Evolutionary conservation across 2,329 filamentous ascomycete species (phyloP), one percentile per base, ranked within the genome.

Genomic region (Colletotrichum lini): DNA sequence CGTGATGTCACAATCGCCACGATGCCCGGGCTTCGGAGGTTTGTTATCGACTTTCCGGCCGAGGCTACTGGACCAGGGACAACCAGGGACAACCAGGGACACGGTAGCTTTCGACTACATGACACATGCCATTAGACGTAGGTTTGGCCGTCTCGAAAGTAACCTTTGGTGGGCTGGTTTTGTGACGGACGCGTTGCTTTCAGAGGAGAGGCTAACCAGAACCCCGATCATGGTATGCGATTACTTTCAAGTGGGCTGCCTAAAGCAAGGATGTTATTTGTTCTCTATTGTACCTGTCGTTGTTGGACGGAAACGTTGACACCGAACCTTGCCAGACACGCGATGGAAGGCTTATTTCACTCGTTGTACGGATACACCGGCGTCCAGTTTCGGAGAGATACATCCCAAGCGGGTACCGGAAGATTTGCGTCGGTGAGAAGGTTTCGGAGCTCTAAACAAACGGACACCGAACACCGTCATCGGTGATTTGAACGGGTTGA

Each of bases 281-380:
- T 30, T 18, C 21, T 35, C 10, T 18, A 40, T 4, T 4, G 26
- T 26, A 26, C 26, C 26, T 26, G 26, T 26, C 26, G 40, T 49
- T 30, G 58, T 40, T 16, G 26, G 58, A 64, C 56, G 53, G 65
- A 45, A 54, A 72, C 53, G 53, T 59, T 45, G 65, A 54, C 47
- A 47, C 53, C 58, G 30, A 69, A 68, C 65, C 53, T 59, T 63
- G 59, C 53, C 49, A 59, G 66, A 56, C 52, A 59, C 53, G 53
- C 52, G 61, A 63, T 59, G 15, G 30, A 63, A 53, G 45, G 58
- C 53, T 68, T 44, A 59, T 64, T n/a, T 47, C 21, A 68, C 38
- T 30, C 30, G 9, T 30, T 30, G 26, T 30, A 30, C 30, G 30
- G 30, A 10, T 23, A 44, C 58, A 38, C 53, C 16, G 9, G 35